Conservation (phyloP, 768 basidiomycete species). For the Amanita inopinata region DNA sequence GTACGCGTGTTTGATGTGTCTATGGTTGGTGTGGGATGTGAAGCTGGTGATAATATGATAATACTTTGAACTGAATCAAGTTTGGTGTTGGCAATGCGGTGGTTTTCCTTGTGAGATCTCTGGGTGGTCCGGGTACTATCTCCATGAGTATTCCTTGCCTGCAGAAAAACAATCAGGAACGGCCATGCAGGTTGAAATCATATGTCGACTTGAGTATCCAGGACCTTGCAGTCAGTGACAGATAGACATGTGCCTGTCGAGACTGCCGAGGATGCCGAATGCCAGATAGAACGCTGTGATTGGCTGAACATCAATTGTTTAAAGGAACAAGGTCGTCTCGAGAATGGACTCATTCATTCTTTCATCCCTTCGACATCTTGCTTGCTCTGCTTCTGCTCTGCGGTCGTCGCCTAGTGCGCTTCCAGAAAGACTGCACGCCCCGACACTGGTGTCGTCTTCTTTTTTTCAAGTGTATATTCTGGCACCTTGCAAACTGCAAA, state of each 20-base stretch:
- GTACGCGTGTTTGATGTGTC: too few species aligned
- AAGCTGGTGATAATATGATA: too few species aligned
- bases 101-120: too few species aligned
- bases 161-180: too few species aligned
- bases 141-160: too few species aligned
- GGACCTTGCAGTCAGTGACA: not conserved
- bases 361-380: not conserved
- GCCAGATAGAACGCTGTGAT: not conserved
- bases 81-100: too few species aligned
- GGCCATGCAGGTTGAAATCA: too few species aligned
- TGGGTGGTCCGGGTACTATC: too few species aligned
- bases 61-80: too few species aligned
- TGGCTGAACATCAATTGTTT: too few species aligned
- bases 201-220: too few species aligned
- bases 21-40: too few species aligned
- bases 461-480: slow-evolving; percentile 1
- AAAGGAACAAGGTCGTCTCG: not conserved
- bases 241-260: not conserved
- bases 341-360: not conserved
- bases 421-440: not conserved
- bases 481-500: not conserved
- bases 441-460: slow-evolving; percentile 7
- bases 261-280: not conserved
- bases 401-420: slow-evolving; percentile 9
- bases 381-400: not conserved